Conservation (phyloP, 2,329 filamentous ascomycete species). For the Phyllosticta citriasiana region DNA sequence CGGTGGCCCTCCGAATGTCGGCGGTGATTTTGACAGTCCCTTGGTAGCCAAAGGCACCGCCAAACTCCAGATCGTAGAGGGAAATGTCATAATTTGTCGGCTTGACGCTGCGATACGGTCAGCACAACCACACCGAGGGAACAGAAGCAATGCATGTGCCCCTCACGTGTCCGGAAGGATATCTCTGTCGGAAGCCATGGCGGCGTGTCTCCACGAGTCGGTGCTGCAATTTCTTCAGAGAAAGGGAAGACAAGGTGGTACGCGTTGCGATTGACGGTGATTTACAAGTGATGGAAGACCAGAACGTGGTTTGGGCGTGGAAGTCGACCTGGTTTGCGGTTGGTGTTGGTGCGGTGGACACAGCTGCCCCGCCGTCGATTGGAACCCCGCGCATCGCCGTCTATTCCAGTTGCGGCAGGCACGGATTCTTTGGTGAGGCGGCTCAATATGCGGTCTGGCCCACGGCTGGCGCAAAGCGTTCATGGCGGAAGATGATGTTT, state of each 20-base stretch:
- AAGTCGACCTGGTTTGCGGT: background rate
- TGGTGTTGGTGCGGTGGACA: background rate
- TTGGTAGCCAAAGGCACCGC: constrained; percentile 68
- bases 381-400: constrained; percentile 8
- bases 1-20: constrained; percentile 60
- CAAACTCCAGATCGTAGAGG: constrained; percentile 66
- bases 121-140: constrained; percentile 10
- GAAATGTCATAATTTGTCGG: constrained; percentile 79
- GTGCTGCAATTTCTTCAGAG: constrained; percentile 4
- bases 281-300: background rate
- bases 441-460: constrained; percentile 1
- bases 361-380: constrained; percentile 7
- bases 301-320: background rate
- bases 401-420: background rate
- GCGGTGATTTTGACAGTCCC: constrained; percentile 74
- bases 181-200: constrained; percentile 38
- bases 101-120: constrained; percentile 49
- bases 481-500: background rate
- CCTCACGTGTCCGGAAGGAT: constrained; percentile 36
- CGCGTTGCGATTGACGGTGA: background rate
- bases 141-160: background rate
- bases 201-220: constrained; percentile 6
- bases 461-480: background rate
- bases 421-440: background rate
- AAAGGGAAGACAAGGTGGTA: background rate